Evolutionary conservation across 2,329 filamentous ascomycete species (phyloP).

Genomic region (Calonectria naviculata): DNA sequence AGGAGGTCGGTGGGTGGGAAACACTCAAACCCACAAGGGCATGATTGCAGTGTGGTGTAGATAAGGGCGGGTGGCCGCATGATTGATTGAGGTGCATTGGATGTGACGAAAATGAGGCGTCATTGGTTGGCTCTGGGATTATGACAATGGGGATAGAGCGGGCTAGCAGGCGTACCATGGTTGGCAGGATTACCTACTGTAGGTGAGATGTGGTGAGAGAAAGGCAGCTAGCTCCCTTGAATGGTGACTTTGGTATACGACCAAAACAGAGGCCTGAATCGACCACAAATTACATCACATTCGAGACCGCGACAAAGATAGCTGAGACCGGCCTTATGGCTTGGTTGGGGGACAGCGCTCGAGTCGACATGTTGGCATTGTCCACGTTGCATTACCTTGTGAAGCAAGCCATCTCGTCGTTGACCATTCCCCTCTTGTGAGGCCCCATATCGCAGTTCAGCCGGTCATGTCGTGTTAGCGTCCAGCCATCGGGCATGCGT

Average conservation of each 20-base stretch:
- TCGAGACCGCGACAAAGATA: background rate
- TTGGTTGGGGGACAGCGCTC: background rate
- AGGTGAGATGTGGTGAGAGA: background rate
- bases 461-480: background rate
- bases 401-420: constrained; percentile 1
- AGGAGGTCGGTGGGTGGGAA: constrained; percentile 65
- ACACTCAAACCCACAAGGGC: constrained; percentile 60
- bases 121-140: constrained; percentile 6
- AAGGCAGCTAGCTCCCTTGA: background rate
- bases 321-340: background rate
- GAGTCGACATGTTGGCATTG: background rate
- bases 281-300: background rate
- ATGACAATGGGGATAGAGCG: background rate
- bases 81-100: background rate
- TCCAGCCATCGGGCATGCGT: background rate
- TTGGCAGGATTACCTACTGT: background rate
- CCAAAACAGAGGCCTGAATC: background rate
- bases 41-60: constrained; percentile 6
- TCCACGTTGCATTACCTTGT: background rate
- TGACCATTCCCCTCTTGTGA: constrained; percentile 4
- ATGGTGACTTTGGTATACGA: background rate
- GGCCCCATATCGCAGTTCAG: constrained; percentile 5
- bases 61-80: constrained; percentile 1
- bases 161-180: constrained; percentile 2
- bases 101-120: background rate